These are phyloP conservation scores for Lipomyces oligophaga DNA, from an alignment of 805 yeast species.

Conservation along the genomic window DNA sequence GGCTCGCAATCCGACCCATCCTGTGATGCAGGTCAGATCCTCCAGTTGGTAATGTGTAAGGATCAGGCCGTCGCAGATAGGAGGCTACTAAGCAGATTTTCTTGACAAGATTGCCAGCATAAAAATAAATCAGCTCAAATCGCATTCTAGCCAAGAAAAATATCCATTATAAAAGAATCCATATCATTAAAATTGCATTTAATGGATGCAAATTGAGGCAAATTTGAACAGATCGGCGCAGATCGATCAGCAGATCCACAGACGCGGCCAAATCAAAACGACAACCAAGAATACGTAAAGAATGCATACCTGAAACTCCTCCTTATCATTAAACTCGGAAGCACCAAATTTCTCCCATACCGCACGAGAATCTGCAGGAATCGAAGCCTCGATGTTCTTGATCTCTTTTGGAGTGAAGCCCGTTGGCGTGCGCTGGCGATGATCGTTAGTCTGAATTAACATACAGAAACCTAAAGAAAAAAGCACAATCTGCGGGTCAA, in stretches of 20 bases:
- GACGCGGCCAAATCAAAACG: neutral
- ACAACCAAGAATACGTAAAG: neutral
- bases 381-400: conserved; percentile 71
- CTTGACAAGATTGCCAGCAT: too few species aligned
- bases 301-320: conserved; percentile 44
- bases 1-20: too few species aligned
- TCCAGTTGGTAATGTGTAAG: too few species aligned
- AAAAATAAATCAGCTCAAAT: too few species aligned
- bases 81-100: too few species aligned
- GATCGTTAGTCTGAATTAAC: neutral
- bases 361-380: conserved; percentile 73
- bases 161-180: too few species aligned
- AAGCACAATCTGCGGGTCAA: neutral
- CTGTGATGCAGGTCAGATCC: too few species aligned
- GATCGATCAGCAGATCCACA: neutral
- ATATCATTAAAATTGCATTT: too few species aligned
- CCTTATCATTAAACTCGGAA: conserved; percentile 47
- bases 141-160: too few species aligned
- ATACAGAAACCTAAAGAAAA: neutral
- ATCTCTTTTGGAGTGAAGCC: conserved; percentile 91
- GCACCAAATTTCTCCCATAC: conserved; percentile 72
- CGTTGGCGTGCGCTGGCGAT: conserved; percentile 62
- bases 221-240: neutral
- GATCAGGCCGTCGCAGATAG: too few species aligned
- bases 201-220: too few species aligned